Base-by-base conservation (phyloP, 345 rosid species). In the Dimocarpus longan region DNA sequence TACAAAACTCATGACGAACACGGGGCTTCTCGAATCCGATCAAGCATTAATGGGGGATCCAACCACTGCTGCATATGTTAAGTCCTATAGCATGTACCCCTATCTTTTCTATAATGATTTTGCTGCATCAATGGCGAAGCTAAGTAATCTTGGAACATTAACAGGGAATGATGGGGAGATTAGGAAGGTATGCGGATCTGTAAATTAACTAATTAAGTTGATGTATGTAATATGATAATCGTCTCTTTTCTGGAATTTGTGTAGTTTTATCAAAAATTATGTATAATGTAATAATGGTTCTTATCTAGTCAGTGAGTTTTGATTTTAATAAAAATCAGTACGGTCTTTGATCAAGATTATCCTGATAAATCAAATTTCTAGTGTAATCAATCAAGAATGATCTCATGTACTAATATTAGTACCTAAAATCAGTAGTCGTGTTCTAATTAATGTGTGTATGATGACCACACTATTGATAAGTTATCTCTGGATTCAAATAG, bases 11-110 rank as follows among this genome's bases (percentile, higher is more conserved):
- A 76, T 88, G 62, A 85, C 84, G 78, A 91, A 84, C 65, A 42
- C 22, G 3, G 96, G 90, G 19, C 86, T 94, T 64, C 90, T 95
- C 2, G 94, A 92, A 70, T 91, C 98, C 22, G 98, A 95, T 81
- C 92, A 92, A 78, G 93, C 83, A 15, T 79, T 95, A 26, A 77
- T 88, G 87, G 40, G 65, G 10, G 88, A 93, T 72, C 43, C 89
- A 4, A 89, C 46, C 1, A 78, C 98, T 11, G 85, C 92, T 0
- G 83, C 89, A 5, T 28, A 91, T 76, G 97, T 91, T 12, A 85
- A 79, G 43, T 81, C 90, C 6, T 95, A 93, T 26, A 85, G 91
- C 56, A 66, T 76, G 48, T 76, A 89, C 60, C 90, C 89, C 0
- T 85, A 68, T 76, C 84, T 85, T 46, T 92, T 93, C 84, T 80